These are phyloP conservation scores for Talaromyces verruculosus DNA, from an alignment of 2,329 filamentous ascomycete genomes.

Conservation along the genomic window DNA sequence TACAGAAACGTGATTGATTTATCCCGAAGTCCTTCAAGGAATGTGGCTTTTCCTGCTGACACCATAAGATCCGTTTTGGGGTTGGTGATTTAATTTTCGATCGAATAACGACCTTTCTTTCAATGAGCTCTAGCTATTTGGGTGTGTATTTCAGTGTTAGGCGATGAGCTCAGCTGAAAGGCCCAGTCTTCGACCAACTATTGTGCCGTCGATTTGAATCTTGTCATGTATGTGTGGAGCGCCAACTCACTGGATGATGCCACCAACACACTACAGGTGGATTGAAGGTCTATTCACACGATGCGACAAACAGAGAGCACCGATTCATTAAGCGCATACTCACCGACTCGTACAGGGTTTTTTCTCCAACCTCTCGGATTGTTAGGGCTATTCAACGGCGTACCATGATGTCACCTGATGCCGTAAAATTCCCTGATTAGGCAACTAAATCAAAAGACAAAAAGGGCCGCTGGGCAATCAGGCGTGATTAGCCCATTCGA, in stretches of 20 bases:
- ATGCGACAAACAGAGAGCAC: background rate
- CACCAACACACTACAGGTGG: too few relatives aligned
- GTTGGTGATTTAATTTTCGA: background rate
- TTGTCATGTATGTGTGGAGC: background rate
- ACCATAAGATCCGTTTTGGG: background rate
- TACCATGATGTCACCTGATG: background rate
- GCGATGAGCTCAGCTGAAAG: conserved; percentile 2
- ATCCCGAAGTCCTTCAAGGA: background rate
- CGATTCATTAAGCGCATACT: background rate
- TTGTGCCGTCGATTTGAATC: background rate
- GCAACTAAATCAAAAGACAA: background rate
- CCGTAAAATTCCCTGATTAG: background rate
- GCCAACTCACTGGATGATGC: background rate
- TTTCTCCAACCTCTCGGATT: background rate
- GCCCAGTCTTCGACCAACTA: background rate
- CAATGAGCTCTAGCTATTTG: background rate
- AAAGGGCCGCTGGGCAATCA: background rate
- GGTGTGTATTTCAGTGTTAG: background rate
- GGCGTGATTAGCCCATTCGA: background rate
- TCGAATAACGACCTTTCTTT: background rate
- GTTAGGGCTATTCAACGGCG: background rate
- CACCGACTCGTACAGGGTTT: background rate
- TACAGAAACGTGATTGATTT: background rate
- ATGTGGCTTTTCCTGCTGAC: conserved; percentile 5
- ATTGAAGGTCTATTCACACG: background rate